A percentile compares a stretch with the other conserved stretches of the same genome.
Evolutionary conservation across 1,284 basidiomycete species (phyloP).

Genomic region (Tilletia walkeri): DNA sequence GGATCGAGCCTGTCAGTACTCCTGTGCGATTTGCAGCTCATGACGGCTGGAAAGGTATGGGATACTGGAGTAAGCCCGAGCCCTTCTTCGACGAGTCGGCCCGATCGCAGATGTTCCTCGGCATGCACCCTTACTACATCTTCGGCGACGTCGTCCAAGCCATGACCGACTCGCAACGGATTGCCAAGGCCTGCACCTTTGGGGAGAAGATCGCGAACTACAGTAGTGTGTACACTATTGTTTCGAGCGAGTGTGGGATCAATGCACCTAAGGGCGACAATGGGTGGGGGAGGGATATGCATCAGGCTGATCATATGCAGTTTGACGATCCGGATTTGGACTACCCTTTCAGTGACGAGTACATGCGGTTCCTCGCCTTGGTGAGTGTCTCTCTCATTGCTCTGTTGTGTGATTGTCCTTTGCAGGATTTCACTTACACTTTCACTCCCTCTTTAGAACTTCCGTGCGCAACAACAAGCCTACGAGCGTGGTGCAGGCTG

Average conservation of each 20-base stretch:
- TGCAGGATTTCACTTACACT: too few species aligned
- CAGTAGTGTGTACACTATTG: conserved; percentile 6
- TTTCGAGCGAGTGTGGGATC: not conserved
- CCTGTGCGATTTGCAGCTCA: conserved; percentile 20
- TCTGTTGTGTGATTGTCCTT: not conserved
- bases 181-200: conserved; percentile 5
- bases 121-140: conserved; percentile 34
- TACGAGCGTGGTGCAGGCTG: conserved; percentile 56
- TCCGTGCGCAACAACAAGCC: conserved; percentile 16
- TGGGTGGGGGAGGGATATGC: conserved; percentile 14
- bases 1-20: not conserved
- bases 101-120: conserved; percentile 37
- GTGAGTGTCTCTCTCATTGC: not conserved
- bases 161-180: conserved; percentile 10
- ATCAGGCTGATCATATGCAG: conserved; percentile 4
- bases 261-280: conserved; percentile 4
- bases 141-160: conserved; percentile 2
- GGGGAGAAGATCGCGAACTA: conserved; percentile 13
- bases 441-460: not conserved
- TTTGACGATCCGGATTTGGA: conserved; percentile 10
- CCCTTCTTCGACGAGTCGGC: conserved; percentile 37
- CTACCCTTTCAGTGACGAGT: conserved; percentile 15
- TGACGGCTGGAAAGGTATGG: conserved; percentile 25
- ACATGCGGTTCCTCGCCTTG: conserved; percentile 15
- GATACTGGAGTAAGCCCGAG: conserved; percentile 19